phyloP scores from a whole-genome alignment of 2,329 filamentous ascomycete genomes.

The Nothopassalora personata region DNA sequence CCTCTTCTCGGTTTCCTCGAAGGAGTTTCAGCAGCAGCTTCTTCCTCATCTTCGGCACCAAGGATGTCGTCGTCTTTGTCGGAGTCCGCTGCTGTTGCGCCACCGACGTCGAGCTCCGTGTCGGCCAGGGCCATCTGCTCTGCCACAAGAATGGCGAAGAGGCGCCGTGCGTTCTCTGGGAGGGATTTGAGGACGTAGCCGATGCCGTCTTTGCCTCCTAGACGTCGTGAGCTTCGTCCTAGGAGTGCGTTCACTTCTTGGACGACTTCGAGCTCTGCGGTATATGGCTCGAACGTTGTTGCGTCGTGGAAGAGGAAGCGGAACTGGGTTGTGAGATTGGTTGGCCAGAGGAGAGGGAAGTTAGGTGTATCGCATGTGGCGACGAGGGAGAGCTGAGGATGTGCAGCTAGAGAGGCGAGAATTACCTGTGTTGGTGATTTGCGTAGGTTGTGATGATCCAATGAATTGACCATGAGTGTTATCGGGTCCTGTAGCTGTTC shows the following conservation, averaged over 20 bases:
- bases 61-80: slow-evolving; percentile 24
- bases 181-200: slow-evolving; percentile 84
- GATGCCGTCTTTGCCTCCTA: slow-evolving; percentile 86
- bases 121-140: slow-evolving; percentile 67
- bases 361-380: slow-evolving; percentile 84
- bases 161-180: slow-evolving; percentile 81
- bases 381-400: slow-evolving; percentile 65
- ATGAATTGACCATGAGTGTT: slow-evolving; percentile 63
- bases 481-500: slow-evolving; percentile 50
- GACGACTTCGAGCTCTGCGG: slow-evolving; percentile 72
- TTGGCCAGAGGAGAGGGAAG: slow-evolving; percentile 85
- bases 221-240: slow-evolving; percentile 69
- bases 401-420: slow-evolving; percentile 69
- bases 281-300: slow-evolving; percentile 77
- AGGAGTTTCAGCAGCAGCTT: slow-evolving; percentile 27
- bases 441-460: slow-evolving; percentile 74
- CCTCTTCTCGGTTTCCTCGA: slow-evolving; percentile 20
- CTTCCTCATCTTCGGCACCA: slow-evolving; percentile 31
- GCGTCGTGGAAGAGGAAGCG: slow-evolving; percentile 90
- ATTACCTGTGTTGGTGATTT: slow-evolving; percentile 64
- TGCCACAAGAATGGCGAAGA: slow-evolving; percentile 78
- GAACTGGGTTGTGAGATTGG: slow-evolving; percentile 72
- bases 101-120: slow-evolving; percentile 47
- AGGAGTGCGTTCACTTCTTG: slow-evolving; percentile 86
- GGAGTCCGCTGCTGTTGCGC: slow-evolving; percentile 30